These are phyloP conservation scores for Mycena belliarum DNA, from an alignment of 768 basidiomycete species.

Conservation along the genomic window DNA sequence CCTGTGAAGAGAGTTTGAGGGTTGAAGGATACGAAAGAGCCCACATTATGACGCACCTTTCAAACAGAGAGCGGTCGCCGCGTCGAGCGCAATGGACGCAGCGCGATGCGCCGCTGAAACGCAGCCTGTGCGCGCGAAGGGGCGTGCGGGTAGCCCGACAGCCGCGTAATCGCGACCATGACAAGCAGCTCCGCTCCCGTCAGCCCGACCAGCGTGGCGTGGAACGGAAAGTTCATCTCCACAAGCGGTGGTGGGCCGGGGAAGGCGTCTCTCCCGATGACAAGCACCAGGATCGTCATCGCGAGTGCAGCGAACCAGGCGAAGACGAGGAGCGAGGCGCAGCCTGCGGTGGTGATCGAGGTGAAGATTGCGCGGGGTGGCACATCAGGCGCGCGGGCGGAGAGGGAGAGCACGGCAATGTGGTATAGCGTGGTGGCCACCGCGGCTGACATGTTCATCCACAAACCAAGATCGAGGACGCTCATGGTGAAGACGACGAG, in stretches of 20 bases:
- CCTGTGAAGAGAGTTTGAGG: too few species aligned
- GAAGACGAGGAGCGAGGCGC: constrained; percentile 19
- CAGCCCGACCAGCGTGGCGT: constrained; percentile 4
- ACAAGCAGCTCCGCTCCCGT: constrained; percentile 6
- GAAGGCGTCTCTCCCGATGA: constrained; percentile 8
- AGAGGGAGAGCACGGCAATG: constrained; percentile 13
- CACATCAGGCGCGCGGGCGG: constrained; percentile 9
- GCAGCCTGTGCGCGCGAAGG: not conserved
- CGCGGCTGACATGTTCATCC: constrained; percentile 18
- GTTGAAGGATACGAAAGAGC: too few species aligned
- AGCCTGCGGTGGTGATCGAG: constrained; percentile 12
- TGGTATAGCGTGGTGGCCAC: constrained; percentile 13
- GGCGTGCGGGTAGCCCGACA: not conserved
- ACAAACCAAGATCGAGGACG: constrained; percentile 17
- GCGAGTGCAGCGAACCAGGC: constrained; percentile 14
- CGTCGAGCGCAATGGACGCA: constrained; percentile 3
- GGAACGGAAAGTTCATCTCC: constrained; percentile 6
- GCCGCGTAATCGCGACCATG: constrained; percentile 5
- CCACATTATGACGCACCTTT: too few species aligned
- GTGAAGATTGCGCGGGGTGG: not conserved
- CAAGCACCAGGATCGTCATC: constrained; percentile 15
- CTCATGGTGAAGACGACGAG: constrained; percentile 2
- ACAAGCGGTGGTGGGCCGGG: constrained; percentile 18
- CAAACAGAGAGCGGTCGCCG: too few species aligned
- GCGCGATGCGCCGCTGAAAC: not conserved